These are phyloP conservation scores for Colletotrichum lupini DNA, from an alignment of 2,329 filamentous ascomycete species.

Conservation along the genomic window DNA sequence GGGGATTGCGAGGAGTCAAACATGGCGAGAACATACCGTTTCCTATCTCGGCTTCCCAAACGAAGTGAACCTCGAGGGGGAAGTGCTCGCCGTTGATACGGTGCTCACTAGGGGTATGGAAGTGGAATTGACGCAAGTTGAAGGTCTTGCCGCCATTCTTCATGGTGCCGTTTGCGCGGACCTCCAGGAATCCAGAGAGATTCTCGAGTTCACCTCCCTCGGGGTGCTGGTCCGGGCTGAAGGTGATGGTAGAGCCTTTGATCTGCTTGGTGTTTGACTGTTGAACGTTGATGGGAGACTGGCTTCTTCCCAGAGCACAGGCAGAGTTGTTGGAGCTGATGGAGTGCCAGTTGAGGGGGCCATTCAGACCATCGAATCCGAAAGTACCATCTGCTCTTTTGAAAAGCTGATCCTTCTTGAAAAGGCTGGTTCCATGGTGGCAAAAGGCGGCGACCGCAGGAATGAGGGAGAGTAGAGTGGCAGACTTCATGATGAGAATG, in stretches of 20 bases:
- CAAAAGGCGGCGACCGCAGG: slow-evolving; percentile 42
- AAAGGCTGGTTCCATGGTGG: slow-evolving; percentile 50
- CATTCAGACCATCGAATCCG: slow-evolving; percentile 53
- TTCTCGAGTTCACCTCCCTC: slow-evolving; percentile 59
- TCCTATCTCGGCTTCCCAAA: slow-evolving; percentile 48
- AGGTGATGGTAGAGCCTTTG: slow-evolving; percentile 45
- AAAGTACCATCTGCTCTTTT: slow-evolving; percentile 44
- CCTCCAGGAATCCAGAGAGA: slow-evolving; percentile 62
- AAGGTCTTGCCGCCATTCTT: slow-evolving; percentile 52
- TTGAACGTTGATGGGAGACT: slow-evolving; percentile 67
- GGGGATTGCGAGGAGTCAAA: neutral
- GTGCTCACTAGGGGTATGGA: slow-evolving; percentile 71
- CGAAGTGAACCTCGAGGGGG: slow-evolving; percentile 55
- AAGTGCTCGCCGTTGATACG: slow-evolving; percentile 56
- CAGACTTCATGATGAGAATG: slow-evolving; percentile 38
- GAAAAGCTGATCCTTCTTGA: slow-evolving; percentile 38
- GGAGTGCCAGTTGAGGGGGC: slow-evolving; percentile 64
- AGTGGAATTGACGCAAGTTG: slow-evolving; percentile 66
- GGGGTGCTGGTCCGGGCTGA: slow-evolving; percentile 49
- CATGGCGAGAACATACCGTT: neutral
- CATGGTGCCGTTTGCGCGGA: slow-evolving; percentile 60
- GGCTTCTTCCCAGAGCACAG: slow-evolving; percentile 60
- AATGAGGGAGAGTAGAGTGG: slow-evolving; percentile 35
- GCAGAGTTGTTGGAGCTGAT: slow-evolving; percentile 56
- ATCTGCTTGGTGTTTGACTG: slow-evolving; percentile 36